Evolutionary conservation across 176 grass and related monocot genomes (phyloP), one percentile per base, ranked within the genome.

Genomic region (Urochloa ruziziensis): DNA sequence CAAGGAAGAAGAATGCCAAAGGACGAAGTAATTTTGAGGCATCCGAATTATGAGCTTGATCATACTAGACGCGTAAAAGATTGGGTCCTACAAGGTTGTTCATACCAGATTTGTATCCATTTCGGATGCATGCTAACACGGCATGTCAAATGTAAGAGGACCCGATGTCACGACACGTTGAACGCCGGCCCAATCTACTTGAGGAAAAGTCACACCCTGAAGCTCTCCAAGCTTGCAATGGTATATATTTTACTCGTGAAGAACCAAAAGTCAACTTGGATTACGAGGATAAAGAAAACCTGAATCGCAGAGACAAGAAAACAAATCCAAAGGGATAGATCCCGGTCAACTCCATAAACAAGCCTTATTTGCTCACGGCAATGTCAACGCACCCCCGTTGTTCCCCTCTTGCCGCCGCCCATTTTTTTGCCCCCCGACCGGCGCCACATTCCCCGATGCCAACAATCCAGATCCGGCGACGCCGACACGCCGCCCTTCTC

Each of bases 301-400:
- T 47, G 29, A 82, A 82, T 34, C 8, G 35, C 35, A 47, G 54
- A 40, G 18, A 27, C 3, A 52, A 9, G 35, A 43, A 73, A 24
- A 33, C 21, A 53, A 51, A 81, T 66, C 39, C 16, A 25, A 32
- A 71, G 43, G 62, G 73, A 65, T 63, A 57, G 71, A 90, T 86
- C 83, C 47, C 49, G 78, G 83, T 86, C 83, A 90, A 90, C 83
- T 90, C 83, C 73, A 48, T 86, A 86, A 90, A 86, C 65, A 90
- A 90, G 24, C 16, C 1, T 64, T 44, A 13, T 60, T 47, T 37
- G 23, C 30, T 35, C 3, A 10, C 15, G 42, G 19, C 70, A 86
- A 82, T 78, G 88, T 86, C 88, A 90, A 86, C 88, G 75, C 83
- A 46, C 56, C 43, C 42, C 42, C 42, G 10, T 12, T 12, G 10